Base-by-base conservation (phyloP, 352 stramenopile genomes). In the Pythium periplocum region DNA sequence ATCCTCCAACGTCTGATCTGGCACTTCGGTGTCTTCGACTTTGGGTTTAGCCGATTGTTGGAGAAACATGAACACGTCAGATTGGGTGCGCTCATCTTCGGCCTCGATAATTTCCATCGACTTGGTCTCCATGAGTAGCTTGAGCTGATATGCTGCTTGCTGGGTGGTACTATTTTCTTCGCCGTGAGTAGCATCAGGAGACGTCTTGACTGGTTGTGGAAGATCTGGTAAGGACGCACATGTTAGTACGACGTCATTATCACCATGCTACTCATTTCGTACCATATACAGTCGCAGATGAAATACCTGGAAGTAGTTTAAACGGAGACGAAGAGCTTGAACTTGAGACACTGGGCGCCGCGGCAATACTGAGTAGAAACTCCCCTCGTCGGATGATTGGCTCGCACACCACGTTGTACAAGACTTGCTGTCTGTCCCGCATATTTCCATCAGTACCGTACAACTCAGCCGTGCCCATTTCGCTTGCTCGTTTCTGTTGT, bases 351-450 rank as follows among this genome's bases (percentile, higher is more conserved):
- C 78, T 78, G 1, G 76, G 69, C 0, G 79, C 77, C 39, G 81
- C 66, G 40, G 73, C 57, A 1, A 95, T 50, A 8, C 71, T 63
- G 7, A 93, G 62, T 33, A 95, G 67, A 9, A 95, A 50, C n/a
- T 75, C 54, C 12, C 81, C 85, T 62, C 83, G 68, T 8, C 62
- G 65, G 39, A 93, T 86, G 6, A 95, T 69, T 8, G 83, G 83
- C 36, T 91, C 83, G 12, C 85, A 95, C 3, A 95, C 83, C 33
- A 72, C 53, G 3, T 83, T 86, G 61, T 95, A 95, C 17, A 93
- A 55, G 36, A 55, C 55, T 45, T 87, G 67, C 40, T 95, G 83
- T 39, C 80, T 59, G 32, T 93, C 79, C 36, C 88, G 87, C 40
- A 65, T 63, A 30, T 42, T 45, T 8, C 2, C 47, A 11, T 69